Evolutionary conservation across 202 grass and related monocot genomes (phyloP).

Genomic region (Panicum hallii): DNA sequence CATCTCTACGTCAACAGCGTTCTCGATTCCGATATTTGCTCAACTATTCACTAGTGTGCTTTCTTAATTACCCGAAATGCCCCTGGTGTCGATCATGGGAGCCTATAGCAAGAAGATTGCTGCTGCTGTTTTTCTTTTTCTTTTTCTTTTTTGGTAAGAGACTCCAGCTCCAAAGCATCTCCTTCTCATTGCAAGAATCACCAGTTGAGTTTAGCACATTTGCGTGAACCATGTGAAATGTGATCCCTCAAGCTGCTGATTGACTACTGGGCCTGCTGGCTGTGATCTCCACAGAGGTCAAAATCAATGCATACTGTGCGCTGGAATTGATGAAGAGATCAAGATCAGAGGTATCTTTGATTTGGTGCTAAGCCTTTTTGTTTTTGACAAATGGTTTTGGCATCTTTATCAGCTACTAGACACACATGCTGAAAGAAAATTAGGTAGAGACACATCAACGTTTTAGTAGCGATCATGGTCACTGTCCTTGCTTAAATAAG

Average conservation of each 20-base stretch:
- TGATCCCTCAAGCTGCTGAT: neutral
- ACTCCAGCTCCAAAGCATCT: neutral
- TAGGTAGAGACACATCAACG: slow-evolving; percentile 24
- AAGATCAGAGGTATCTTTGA: neutral
- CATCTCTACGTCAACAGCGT: slow-evolving; percentile 17
- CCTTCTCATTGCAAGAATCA: neutral
- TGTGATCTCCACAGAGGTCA: neutral
- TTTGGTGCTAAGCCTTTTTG: neutral
- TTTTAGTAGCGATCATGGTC: slow-evolving; percentile 4
- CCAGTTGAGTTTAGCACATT: neutral
- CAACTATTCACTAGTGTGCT: neutral
- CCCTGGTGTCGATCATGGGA: neutral
- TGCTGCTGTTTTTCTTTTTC: too few relatives aligned
- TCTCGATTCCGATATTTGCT: neutral
- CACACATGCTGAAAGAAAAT: neutral
- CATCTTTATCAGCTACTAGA: neutral
- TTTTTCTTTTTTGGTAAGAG: neutral
- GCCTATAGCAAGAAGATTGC: neutral
- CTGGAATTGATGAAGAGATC: neutral
- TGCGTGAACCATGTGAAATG: slow-evolving; percentile 16
- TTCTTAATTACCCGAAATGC: neutral
- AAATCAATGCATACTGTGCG: slow-evolving; percentile 1
- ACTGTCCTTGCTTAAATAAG: slow-evolving; percentile 42
- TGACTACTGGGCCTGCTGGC: neutral
- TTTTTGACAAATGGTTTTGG: slow-evolving; percentile 7